phyloP scores from a whole-genome alignment of 1,284 basidiomycete species.

The Athelia sp. region DNA sequence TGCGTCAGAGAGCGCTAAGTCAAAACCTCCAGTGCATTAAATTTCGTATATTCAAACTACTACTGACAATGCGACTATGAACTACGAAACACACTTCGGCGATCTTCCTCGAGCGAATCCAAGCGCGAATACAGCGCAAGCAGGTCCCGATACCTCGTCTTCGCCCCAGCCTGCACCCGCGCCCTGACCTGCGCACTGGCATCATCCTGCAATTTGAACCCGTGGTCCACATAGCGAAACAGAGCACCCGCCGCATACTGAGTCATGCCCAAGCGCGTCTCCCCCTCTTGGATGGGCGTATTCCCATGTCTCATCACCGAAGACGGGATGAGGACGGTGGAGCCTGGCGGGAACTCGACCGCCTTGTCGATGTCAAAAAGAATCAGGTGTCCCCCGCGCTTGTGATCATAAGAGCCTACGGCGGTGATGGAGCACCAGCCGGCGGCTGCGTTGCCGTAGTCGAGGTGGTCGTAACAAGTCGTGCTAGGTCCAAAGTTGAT shows the following conservation, averaged over 20 bases:
- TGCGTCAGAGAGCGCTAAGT: no score
- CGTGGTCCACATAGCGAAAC: background rate
- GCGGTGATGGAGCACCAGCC: background rate
- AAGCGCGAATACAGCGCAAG: background rate
- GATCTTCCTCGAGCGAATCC: background rate
- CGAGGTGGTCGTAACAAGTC: background rate
- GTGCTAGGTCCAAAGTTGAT: background rate
- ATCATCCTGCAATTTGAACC: background rate
- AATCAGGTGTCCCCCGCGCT: background rate
- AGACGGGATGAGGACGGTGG: background rate
- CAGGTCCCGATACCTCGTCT: background rate
- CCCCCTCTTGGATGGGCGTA: background rate
- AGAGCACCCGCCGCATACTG: background rate
- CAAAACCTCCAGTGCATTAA: no score
- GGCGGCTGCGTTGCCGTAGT: background rate
- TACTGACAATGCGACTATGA: no score
- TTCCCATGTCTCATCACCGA: background rate
- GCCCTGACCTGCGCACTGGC: background rate
- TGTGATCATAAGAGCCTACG: background rate
- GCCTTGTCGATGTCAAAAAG: background rate
- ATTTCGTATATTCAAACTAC: no score
- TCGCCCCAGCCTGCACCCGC: background rate
- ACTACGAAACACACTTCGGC: background rate
- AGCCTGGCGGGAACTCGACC: background rate
- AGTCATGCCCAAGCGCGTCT: background rate